Evolutionary conservation across 257 asterid genomes (phyloP), one percentile per base, ranked within the genome.

Genomic region (Voacanga thouarsii): DNA sequence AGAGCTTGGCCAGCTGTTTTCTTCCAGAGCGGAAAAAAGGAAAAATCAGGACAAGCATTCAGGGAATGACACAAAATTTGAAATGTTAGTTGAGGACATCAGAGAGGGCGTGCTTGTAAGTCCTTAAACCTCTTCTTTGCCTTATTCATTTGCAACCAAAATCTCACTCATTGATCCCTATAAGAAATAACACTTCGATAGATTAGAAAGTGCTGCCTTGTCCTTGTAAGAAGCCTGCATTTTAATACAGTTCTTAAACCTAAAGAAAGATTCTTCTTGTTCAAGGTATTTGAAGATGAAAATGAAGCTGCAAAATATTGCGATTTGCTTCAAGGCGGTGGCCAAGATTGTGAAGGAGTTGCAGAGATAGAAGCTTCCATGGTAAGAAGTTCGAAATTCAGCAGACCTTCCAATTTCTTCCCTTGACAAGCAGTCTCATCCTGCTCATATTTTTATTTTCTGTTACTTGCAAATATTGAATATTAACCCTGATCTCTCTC

Each of bases 341-440:
- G 96, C 68, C 97, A 90, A 87, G 82, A 75, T 7, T 94, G 98
- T 53, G 98, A 91, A 89, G 97, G 95, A 50, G 90, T 92, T 59
- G 97, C 97, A 57, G 97, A 94, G 89, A 90, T 94, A 75, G 99
- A 94, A 74, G 99, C 99, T 74, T 91, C 97, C 39, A 92, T 97
- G 50, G 99, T 94, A 84, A 89, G 93, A 80, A 71, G 11, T 41
- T 4, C 75, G 71, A n/a, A 77, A 19, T 73, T 57, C 37, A n/a
- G 15, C 12, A 71, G 51, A 41, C 7, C 51, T 33, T 41, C 72
- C 51, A 30, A 56, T 26, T 68, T 53, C 61, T 55, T 57, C 44
- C 43, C 64, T 51, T 44, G 37, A 39, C 44, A 44, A 57, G 39
- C 57, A 50, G 12, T 24, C 24, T 47, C n/a, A 24, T 44, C 11